These are phyloP conservation scores for Dendrobium officinale DNA, from an alignment of 106 monocot species.

Conservation along the genomic window DNA sequence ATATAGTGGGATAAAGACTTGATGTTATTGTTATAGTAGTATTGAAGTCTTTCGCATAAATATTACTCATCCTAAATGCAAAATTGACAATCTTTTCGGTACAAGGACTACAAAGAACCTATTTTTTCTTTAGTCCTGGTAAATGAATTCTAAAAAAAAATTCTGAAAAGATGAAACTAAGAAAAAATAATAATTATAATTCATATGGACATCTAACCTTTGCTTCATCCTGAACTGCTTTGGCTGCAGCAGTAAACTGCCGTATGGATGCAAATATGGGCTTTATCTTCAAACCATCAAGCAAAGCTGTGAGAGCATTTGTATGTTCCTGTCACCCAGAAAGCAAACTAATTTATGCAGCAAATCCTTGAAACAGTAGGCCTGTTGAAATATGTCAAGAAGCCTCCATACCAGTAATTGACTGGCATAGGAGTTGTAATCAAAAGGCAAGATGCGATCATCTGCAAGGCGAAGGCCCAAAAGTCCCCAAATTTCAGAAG, in stretches of 20 bases:
- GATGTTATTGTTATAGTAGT: too few relatives aligned
- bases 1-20: too few relatives aligned
- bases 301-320: constrained; percentile 27
- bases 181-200: neutral
- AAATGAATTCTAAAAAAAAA: neutral
- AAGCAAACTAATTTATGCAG: neutral
- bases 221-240: constrained; percentile 30
- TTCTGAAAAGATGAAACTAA: neutral
- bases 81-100: too few relatives aligned
- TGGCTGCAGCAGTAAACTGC: constrained; percentile 39
- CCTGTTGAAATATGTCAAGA: neutral
- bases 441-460: constrained; percentile 66
- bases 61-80: too few relatives aligned
- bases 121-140: too few relatives aligned
- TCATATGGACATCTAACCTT: constrained; percentile 23
- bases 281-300: constrained; percentile 24
- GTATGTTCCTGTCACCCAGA: constrained; percentile 33
- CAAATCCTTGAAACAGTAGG: neutral
- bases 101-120: too few relatives aligned
- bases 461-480: constrained; percentile 61
- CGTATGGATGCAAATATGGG: constrained; percentile 34
- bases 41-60: too few relatives aligned
- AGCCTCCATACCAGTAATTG: constrained; percentile 48
- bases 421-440: constrained; percentile 56
- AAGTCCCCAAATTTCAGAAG: constrained; percentile 85